phyloP scores from a whole-genome alignment of 129 eudicot genomes.

The Chrysanthemum makinoi region DNA sequence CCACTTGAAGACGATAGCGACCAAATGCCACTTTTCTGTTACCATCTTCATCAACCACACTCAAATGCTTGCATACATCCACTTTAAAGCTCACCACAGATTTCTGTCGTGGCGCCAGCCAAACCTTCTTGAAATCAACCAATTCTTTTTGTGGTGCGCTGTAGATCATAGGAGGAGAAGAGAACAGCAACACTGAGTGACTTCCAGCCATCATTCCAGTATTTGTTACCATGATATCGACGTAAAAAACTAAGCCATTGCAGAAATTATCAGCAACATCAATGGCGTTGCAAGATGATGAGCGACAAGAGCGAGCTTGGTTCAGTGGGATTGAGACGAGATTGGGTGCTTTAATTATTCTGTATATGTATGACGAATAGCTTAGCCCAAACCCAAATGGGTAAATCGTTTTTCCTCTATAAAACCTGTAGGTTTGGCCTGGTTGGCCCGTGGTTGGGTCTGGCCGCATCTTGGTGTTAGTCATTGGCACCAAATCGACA shows the following conservation, averaged over 20 bases:
- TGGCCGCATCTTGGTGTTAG: slow-evolving; percentile 32
- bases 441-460: slow-evolving; percentile 30
- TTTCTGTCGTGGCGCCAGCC: slow-evolving; percentile 13
- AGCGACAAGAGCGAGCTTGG: slow-evolving; percentile 2
- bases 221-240: slow-evolving; percentile 31
- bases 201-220: slow-evolving; percentile 32
- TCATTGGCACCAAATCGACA: slow-evolving; percentile 27
- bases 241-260: slow-evolving; percentile 16
- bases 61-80: slow-evolving; percentile 28
- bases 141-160: slow-evolving; percentile 26
- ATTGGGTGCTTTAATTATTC: slow-evolving; percentile 33
- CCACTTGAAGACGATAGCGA: slow-evolving; percentile 24
- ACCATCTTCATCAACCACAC: slow-evolving; percentile 36
- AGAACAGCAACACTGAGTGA: slow-evolving; percentile 35
- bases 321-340: slow-evolving; percentile 5
- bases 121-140: slow-evolving; percentile 34
- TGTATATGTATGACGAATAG: slow-evolving; percentile 28
- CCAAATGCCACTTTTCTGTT: slow-evolving; percentile 25
- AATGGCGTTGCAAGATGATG: slow-evolving; percentile 18
- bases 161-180: slow-evolving; percentile 27
- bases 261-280: slow-evolving; percentile 29
- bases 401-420: slow-evolving; percentile 26
- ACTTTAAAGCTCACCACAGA: slow-evolving; percentile 19
- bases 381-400: slow-evolving; percentile 51
- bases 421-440: slow-evolving; percentile 46